Evolutionary conservation across 805 yeast genomes (phyloP).

Genomic region (Lipomyces oligophaga): DNA sequence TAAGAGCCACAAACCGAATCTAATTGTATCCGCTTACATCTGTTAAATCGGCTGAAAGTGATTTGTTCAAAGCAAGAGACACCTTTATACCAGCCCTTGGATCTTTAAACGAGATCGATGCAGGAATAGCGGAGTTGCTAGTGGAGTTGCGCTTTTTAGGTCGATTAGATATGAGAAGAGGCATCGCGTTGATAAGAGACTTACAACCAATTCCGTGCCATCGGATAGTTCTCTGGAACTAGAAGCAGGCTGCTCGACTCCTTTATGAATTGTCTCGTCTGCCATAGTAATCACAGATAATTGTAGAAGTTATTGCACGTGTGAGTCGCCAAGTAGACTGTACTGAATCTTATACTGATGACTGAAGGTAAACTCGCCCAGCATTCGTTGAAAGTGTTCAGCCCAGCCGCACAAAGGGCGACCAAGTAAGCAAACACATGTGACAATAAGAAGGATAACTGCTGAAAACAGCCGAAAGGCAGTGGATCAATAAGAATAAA

Average conservation of each 20-base stretch:
- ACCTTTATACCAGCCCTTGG: slow-evolving; percentile 3
- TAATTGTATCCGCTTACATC: slow-evolving; percentile 15
- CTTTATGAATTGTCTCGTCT: neutral
- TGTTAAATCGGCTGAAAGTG: slow-evolving; percentile 14
- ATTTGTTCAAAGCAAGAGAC: slow-evolving; percentile 21
- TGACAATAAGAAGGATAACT: too few relatives aligned
- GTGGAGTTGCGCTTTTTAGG: neutral
- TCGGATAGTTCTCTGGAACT: too few relatives aligned
- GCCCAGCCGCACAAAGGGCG: too few relatives aligned
- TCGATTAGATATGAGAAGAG: neutral
- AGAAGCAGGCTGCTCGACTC: too few relatives aligned
- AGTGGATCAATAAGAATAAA: too few relatives aligned
- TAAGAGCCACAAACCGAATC: neutral
- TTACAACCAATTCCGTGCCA: too few relatives aligned
- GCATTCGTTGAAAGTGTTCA: too few relatives aligned
- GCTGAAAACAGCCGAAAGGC: too few relatives aligned
- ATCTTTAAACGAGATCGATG: slow-evolving; percentile 13
- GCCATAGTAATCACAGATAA: neutral
- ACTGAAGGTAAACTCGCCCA: too few relatives aligned
- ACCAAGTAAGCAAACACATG: too few relatives aligned
- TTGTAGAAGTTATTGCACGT: neutral
- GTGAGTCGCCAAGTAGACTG: neutral
- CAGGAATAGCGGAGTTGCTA: slow-evolving; percentile 17
- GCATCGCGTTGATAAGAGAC: too few relatives aligned
- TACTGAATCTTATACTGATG: too few relatives aligned